phyloP scores from a whole-genome alignment of 306 rosid species.

The Cucurbita pepo region DNA sequence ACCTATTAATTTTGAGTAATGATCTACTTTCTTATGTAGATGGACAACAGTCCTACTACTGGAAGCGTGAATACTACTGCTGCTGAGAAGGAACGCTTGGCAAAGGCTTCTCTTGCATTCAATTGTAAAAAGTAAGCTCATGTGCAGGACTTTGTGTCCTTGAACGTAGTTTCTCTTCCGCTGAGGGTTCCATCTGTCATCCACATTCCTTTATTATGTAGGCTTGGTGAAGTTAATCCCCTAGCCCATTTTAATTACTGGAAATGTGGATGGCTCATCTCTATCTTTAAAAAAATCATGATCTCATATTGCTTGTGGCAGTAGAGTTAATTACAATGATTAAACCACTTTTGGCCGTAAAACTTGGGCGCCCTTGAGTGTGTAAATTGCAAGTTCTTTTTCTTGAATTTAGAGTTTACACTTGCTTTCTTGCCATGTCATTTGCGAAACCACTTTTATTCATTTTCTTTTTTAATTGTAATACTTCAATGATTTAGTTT shows the following conservation, averaged over 20 bases:
- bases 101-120: slow-evolving; percentile 78
- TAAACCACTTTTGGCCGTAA: background rate
- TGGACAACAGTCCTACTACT: slow-evolving; percentile 95
- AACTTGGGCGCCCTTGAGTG: background rate
- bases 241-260: too few relatives aligned
- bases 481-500: background rate
- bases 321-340: background rate
- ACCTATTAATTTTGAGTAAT: background rate
- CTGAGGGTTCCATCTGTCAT: background rate
- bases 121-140: slow-evolving; percentile 74
- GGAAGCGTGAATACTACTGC: slow-evolving; percentile 83
- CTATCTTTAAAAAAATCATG: too few relatives aligned
- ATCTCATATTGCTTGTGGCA: too few relatives aligned
- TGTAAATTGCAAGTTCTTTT: background rate
- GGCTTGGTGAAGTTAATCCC: too few relatives aligned
- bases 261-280: too few relatives aligned
- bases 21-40: slow-evolving; percentile 29
- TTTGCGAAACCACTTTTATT: background rate
- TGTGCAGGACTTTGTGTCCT: background rate
- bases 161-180: background rate
- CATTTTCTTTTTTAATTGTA: background rate
- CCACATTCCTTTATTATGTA: background rate
- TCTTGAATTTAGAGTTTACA: background rate
- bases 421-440: background rate
- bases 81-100: slow-evolving; percentile 79